These are phyloP conservation scores for Pharnaceum exiguum DNA, from an alignment of 148 eudicot species.

Conservation along the genomic window DNA sequence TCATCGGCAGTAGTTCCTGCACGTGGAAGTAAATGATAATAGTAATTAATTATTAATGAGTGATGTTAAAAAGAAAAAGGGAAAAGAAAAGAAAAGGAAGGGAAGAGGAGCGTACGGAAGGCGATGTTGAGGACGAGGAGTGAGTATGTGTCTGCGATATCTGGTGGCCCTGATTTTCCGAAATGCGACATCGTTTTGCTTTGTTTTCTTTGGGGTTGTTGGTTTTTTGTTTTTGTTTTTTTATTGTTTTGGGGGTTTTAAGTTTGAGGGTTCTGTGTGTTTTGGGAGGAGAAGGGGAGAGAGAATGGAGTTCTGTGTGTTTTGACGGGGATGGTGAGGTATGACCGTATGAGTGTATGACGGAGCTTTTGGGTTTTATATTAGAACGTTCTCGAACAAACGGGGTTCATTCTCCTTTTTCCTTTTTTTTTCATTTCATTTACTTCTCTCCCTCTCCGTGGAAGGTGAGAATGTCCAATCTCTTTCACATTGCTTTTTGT, in stretches of 20 bases:
- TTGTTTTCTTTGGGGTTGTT: neutral
- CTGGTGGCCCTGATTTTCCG: slow-evolving; percentile 81
- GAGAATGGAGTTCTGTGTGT: neutral
- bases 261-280: neutral
- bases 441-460: neutral
- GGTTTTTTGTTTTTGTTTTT: neutral
- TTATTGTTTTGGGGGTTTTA: neutral
- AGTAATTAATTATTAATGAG: neutral
- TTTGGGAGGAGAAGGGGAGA: neutral
- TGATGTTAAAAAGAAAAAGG: neutral
- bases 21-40: neutral
- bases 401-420: too few relatives aligned
- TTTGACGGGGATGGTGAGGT: neutral
- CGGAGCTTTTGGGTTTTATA: neutral
- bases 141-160: slow-evolving; percentile 73
- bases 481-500: too few relatives aligned
- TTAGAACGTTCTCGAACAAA: slow-evolving; percentile 16
- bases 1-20: slow-evolving; percentile 69
- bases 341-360: neutral
- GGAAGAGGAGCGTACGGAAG: slow-evolving; percentile 34
- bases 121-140: slow-evolving; percentile 77
- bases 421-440: neutral
- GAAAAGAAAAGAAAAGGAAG: neutral
- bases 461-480: too few relatives aligned
- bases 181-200: slow-evolving; percentile 54